phyloP scores from a whole-genome alignment of 2,329 filamentous ascomycete species.

The Fusarium sp. region DNA sequence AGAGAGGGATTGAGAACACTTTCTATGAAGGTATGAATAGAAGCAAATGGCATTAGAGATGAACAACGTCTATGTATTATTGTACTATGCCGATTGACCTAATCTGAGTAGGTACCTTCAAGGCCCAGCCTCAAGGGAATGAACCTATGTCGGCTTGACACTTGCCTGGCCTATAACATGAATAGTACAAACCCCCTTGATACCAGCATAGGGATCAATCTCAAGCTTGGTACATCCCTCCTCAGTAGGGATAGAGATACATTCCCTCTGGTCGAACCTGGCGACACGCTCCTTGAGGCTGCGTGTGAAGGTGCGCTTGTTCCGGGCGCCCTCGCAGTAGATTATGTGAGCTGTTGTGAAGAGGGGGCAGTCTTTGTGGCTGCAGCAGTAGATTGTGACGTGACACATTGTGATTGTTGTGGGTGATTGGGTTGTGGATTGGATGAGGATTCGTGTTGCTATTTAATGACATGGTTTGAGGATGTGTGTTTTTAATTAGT shows the following conservation, averaged over 20 bases:
- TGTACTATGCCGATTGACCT: neutral
- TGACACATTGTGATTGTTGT: conserved; percentile 1
- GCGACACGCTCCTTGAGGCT: neutral
- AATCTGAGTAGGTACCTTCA: neutral
- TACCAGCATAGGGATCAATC: neutral
- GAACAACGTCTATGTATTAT: neutral
- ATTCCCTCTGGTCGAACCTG: neutral
- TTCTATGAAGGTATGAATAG: too few relatives aligned
- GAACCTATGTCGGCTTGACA: neutral
- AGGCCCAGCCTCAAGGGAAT: neutral
- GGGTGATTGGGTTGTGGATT: neutral
- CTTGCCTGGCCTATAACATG: neutral
- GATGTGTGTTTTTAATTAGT: too few relatives aligned
- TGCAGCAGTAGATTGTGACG: neutral
- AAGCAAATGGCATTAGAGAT: neutral
- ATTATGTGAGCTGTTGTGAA: neutral
- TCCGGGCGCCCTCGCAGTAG: neutral
- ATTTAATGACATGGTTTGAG: neutral
- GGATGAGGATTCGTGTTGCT: neutral
- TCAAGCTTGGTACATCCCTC: neutral
- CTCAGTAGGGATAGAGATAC: neutral
- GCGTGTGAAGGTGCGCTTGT: neutral
- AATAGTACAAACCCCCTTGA: neutral
- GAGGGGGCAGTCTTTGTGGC: neutral
- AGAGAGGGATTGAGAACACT: too few relatives aligned